phyloP scores from a whole-genome alignment of 371 early-diverging fungal genomes.

The Chytridium lagenaria region DNA sequence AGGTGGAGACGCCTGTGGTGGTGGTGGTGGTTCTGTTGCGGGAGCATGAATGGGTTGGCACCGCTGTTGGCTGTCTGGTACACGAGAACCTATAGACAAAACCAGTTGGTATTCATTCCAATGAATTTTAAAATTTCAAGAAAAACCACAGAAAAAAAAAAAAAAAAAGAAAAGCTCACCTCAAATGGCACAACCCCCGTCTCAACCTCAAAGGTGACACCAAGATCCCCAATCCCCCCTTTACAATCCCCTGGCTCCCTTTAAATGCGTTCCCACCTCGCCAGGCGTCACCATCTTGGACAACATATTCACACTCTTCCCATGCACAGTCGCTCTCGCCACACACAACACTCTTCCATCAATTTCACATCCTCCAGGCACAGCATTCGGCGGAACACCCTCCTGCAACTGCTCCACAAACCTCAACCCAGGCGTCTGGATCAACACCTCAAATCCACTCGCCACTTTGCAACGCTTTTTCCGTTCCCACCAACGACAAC shows the following conservation, averaged over 20 bases:
- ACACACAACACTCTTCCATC: conserved; percentile 30
- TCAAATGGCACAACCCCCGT: conserved; percentile 12
- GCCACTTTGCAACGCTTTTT: not conserved
- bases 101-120: not conserved
- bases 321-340: conserved; percentile 25
- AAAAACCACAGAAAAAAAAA: too few species aligned
- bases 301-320: conserved; percentile 15
- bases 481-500: conserved; percentile 11
- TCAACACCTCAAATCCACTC: not conserved
- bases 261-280: conserved; percentile 1
- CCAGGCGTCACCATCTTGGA: not conserved
- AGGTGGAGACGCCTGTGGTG: too few species aligned
- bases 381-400: conserved; percentile 28
- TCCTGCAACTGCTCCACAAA: conserved; percentile 18
- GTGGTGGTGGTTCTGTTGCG: too few species aligned
- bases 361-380: conserved; percentile 24
- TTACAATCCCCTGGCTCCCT: conserved; percentile 7
- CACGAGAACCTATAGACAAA: not conserved
- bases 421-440: conserved; percentile 12
- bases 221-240: conserved; percentile 16
- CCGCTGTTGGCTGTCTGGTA: not conserved
- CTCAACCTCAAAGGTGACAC: not conserved
- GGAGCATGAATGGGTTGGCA: not conserved
- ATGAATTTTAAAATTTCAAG: not conserved
- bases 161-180: not conserved